Conservation (phyloP, 169 alveolate genomes). For the Blepharisma undulans region DNA sequence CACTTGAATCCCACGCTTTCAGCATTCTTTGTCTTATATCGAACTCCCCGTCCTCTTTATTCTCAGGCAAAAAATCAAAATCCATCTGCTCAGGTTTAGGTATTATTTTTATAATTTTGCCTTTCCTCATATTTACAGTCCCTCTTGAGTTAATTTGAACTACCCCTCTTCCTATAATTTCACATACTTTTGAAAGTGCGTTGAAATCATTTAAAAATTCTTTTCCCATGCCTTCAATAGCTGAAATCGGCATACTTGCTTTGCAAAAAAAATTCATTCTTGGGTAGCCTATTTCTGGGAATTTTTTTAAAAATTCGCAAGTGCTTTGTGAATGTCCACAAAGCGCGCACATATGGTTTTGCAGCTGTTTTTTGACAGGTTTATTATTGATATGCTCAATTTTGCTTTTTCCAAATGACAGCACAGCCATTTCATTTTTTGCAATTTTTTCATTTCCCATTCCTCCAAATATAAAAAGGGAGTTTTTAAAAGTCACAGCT, state of each 20-base stretch:
- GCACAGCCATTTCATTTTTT: conserved; percentile 13
- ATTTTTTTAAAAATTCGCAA: background rate
- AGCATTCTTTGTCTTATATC: background rate
- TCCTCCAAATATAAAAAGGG: conserved; percentile 34
- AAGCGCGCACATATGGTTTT: background rate
- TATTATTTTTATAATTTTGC: background rate
- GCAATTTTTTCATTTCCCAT: conserved; percentile 7
- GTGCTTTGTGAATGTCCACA: background rate
- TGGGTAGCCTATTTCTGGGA: background rate
- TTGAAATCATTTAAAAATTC: conserved; percentile 1
- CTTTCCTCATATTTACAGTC: background rate
- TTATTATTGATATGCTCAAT: background rate
- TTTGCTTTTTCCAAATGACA: conserved; percentile 11
- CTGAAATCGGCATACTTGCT: background rate
- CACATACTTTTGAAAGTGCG: background rate
- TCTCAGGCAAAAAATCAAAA: background rate
- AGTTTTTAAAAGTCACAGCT: background rate
- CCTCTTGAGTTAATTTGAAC: background rate
- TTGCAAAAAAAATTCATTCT: background rate
- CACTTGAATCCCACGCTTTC: background rate
- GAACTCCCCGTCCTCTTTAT: background rate
- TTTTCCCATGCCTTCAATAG: background rate
- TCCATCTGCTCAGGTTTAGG: background rate
- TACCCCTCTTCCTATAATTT: background rate
- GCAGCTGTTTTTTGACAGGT: background rate